These are phyloP conservation scores for Neurospora sp. DNA, from an alignment of 495 filamentous ascomycete genomes.

Conservation along the genomic window DNA sequence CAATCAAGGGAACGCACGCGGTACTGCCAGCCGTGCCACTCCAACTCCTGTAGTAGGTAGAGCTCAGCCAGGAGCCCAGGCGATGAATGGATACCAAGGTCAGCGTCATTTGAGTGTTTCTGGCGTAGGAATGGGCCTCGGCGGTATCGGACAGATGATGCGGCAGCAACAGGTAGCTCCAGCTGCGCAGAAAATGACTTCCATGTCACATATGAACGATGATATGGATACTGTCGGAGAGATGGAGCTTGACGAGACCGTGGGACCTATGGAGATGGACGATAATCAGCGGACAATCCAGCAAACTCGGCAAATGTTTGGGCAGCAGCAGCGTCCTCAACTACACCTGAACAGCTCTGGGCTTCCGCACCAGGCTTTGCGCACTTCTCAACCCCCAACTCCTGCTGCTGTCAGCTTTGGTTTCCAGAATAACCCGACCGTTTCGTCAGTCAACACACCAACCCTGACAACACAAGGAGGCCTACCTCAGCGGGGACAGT, in stretches of 20 bases:
- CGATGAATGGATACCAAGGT: constrained; percentile 28
- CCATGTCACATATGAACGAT: constrained; percentile 36
- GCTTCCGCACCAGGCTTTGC: constrained; percentile 70
- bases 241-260: constrained; percentile 92
- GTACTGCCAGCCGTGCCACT: constrained; percentile 15
- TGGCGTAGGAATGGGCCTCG: constrained; percentile 22
- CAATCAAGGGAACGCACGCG: constrained; percentile 9
- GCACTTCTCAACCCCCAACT: constrained; percentile 76
- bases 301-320: constrained; percentile 51
- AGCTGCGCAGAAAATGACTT: constrained; percentile 19
- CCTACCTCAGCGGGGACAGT: constrained; percentile 30
- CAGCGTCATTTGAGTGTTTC: constrained; percentile 23
- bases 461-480: constrained; percentile 59
- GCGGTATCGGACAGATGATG: constrained; percentile 37
- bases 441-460: constrained; percentile 95
- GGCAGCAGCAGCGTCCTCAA: constrained; percentile 63
- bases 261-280: constrained; percentile 51
- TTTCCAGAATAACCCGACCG: constrained; percentile 88
- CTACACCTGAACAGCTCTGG: constrained; percentile 58
- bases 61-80: constrained; percentile 15
- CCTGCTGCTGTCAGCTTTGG: constrained; percentile 62
- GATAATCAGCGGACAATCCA: constrained; percentile 52
- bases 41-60: constrained; percentile 12
- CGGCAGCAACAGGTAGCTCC: constrained; percentile 27
- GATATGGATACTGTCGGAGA: constrained; percentile 85